These are phyloP conservation scores for Pseudocercospora crystallina DNA, from an alignment of 2,329 filamentous ascomycete genomes.

Conservation along the genomic window DNA sequence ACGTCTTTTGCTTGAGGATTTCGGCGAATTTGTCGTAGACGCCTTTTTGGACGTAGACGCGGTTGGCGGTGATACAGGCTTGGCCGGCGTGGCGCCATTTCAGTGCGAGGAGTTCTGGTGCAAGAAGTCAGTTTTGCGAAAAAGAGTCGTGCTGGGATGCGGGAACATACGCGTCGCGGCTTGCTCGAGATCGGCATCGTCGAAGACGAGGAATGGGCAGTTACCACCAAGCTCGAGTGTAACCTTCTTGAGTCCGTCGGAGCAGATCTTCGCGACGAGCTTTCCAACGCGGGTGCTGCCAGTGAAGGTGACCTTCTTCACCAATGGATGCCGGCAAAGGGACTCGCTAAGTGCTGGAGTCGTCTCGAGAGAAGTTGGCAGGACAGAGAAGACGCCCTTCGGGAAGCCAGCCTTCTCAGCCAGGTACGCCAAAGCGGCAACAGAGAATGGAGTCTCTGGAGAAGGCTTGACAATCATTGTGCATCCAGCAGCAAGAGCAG, in stretches of 20 bases:
- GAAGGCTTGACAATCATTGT: conserved; percentile 73
- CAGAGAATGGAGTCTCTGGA: conserved; percentile 64
- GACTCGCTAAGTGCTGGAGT: conserved; percentile 56
- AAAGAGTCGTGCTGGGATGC: not conserved
- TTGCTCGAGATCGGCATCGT: conserved; percentile 62
- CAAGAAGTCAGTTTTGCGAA: conserved; percentile 4
- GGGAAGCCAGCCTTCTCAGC: conserved; percentile 58
- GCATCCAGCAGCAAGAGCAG: conserved; percentile 69
- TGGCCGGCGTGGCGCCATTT: conserved; percentile 63
- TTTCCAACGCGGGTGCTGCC: conserved; percentile 62
- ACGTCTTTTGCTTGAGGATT: conserved; percentile 54
- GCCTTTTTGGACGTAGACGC: conserved; percentile 63
- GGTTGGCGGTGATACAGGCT: conserved; percentile 65
- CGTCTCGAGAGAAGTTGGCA: conserved; percentile 59
- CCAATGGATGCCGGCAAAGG: conserved; percentile 57
- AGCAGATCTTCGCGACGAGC: conserved; percentile 59
- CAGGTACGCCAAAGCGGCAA: conserved; percentile 55
- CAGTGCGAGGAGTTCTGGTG: conserved; percentile 45
- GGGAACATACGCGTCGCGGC: conserved; percentile 47
- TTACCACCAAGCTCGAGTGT: conserved; percentile 66
- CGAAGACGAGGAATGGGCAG: conserved; percentile 64
- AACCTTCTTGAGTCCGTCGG: conserved; percentile 62
- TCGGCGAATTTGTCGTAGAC: conserved; percentile 63
- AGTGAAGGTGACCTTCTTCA: conserved; percentile 65
- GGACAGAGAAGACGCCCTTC: conserved; percentile 60